Evolutionary conservation across 1,284 basidiomycete genomes (phyloP), one percentile per base, ranked within the genome.

Genomic region (Ceratobasidium sp.): DNA sequence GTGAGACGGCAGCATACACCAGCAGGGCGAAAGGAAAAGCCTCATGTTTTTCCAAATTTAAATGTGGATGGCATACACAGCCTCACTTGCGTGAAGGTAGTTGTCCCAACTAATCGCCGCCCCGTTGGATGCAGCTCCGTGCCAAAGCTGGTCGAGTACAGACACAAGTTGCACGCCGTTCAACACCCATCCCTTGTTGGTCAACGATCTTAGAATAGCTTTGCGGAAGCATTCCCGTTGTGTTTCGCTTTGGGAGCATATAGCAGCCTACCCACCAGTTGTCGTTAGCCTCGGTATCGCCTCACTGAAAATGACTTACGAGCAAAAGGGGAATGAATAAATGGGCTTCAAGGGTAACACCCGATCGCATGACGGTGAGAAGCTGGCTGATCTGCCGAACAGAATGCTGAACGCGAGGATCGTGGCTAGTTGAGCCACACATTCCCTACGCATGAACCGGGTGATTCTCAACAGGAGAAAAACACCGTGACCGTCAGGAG

Each of bases 71-170:
- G 19, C 22, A 41, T 41, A 24, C 59, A 62, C 24, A 9, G 59
- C 59, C 19, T 22, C 22, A n/a, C 48, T 68, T 11, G 66, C 54
- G 14, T 7, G 46, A n/a, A 69, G 6, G 37, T 69, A 69, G 46
- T 69, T 37, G 1, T 27, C 24, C 53, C 66, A 69, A 9, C 19
- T 69, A 29, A 69, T 37, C 24, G 66, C 31, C 5, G 16, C 37
- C 2, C 66, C 53, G 19, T 56, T 39, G 34, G 37, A 19, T 1
- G 51, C 66, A 29, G 34, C 39, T 3, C 66, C 53, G 3, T 39
- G 39, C 66, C 66, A 69, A 1, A 69, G 31, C 29, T 69, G 51
- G 27, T 58, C 53, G 5, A 69, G 31, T 9, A 69, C 66, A 4
- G 19, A 16, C 7, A 41, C 66, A 41, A 69, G 24, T 14, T 69